Conservation (phyloP, 2,329 filamentous ascomycete species). For the Dothideomycetes sp. region DNA sequence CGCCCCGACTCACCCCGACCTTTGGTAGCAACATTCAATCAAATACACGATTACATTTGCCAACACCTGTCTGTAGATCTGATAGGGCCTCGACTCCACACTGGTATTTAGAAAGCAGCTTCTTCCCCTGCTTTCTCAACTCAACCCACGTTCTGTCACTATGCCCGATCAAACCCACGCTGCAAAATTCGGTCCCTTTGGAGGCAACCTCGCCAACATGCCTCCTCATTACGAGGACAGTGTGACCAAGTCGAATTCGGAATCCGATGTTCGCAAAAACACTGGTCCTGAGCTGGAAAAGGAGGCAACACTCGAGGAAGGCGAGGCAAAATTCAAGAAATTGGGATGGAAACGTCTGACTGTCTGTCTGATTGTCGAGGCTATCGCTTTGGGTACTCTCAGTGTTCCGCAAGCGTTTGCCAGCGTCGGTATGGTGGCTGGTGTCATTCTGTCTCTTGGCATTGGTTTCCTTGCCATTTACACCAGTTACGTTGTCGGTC, state of each 20-base stretch:
- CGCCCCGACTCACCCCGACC: not conserved
- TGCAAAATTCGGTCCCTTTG: slow-evolving; percentile 9
- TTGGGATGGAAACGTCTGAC: slow-evolving; percentile 40
- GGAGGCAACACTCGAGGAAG: slow-evolving; percentile 26
- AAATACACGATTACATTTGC: slow-evolving; percentile 11
- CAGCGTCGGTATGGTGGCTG: slow-evolving; percentile 45
- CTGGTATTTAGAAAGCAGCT: slow-evolving; percentile 6
- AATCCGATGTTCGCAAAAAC: slow-evolving; percentile 27
- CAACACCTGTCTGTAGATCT: slow-evolving; percentile 6
- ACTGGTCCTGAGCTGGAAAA: slow-evolving; percentile 21
- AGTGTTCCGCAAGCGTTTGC: slow-evolving; percentile 49
- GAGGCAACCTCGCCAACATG: slow-evolving; percentile 10
- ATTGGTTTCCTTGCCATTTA: slow-evolving; percentile 52
- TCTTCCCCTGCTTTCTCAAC: slow-evolving; percentile 6
- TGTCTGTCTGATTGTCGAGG: slow-evolving; percentile 48
- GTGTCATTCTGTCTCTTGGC: slow-evolving; percentile 45
- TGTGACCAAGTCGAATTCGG: not conserved
- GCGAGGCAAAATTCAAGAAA: slow-evolving; percentile 31
- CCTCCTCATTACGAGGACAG: slow-evolving; percentile 11
- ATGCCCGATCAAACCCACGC: slow-evolving; percentile 8
- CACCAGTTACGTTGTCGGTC: slow-evolving; percentile 52
- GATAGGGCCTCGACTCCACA: slow-evolving; percentile 1
- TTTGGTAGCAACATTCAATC: not conserved
- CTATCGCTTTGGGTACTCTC: slow-evolving; percentile 49
- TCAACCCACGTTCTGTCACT: slow-evolving; percentile 7